A percentile compares a stretch with the other conserved stretches of the same genome.
phyloP scores from a whole-genome alignment of 2,329 filamentous ascomycete genomes.

The Claviceps pusilla region DNA sequence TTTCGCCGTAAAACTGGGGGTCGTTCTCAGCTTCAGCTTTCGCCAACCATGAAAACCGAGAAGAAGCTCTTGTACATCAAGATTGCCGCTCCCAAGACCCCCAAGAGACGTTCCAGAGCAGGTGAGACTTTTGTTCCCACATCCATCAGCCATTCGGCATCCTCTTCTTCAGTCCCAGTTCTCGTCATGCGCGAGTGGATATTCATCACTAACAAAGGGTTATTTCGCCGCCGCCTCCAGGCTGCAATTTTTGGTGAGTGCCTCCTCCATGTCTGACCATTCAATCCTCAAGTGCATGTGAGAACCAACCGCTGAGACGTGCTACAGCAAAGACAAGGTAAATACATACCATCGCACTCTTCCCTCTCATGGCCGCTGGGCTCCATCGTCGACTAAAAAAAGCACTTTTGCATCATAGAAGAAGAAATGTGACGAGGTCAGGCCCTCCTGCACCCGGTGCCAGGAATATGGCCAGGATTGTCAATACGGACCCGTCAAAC shows the following conservation, averaged over 20 bases:
- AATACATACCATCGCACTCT: too few relatives aligned
- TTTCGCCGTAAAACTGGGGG: not conserved
- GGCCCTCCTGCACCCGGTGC: conserved; percentile 36
- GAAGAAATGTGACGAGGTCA: conserved; percentile 42
- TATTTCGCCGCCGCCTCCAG: conserved; percentile 15
- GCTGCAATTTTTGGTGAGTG: conserved; percentile 37
- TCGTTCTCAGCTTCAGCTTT: not conserved
- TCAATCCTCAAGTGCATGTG: not conserved
- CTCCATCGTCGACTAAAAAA: not conserved
- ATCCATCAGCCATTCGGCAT: not conserved
- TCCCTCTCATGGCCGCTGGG: not conserved
- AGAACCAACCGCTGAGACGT: conserved; percentile 3
- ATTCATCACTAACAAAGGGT: conserved; percentile 2
- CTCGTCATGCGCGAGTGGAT: not conserved
- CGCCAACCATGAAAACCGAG: not conserved
- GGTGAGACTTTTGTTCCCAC: conserved; percentile 27
- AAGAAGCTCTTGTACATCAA: conserved; percentile 44
- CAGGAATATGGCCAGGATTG: conserved; percentile 33
- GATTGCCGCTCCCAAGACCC: conserved; percentile 40
- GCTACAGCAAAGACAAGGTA: conserved; percentile 40
- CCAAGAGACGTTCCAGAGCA: conserved; percentile 44
- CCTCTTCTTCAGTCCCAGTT: not conserved
- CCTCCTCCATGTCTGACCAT: not conserved
- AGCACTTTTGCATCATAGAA: conserved; percentile 23
- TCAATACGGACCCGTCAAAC: conserved; percentile 32